Evolutionary conservation across 176 grass and related monocot genomes (phyloP).

Genomic region (Triticum timopheevii): DNA sequence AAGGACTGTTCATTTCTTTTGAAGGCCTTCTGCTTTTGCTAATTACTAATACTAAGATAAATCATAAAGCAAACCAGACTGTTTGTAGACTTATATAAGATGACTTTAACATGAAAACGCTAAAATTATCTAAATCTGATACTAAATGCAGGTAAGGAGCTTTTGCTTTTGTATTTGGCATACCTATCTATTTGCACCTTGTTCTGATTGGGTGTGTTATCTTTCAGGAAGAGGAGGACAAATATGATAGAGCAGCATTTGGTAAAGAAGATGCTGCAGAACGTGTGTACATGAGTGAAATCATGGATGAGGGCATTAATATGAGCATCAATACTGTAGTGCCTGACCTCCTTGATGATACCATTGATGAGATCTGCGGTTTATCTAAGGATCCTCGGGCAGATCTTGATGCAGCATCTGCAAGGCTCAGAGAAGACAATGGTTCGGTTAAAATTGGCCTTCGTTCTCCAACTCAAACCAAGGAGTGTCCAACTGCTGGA

Average conservation of each 20-base stretch:
- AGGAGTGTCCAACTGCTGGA: conserved; percentile 3
- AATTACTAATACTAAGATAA: background rate
- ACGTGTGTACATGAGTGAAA: conserved; percentile 88
- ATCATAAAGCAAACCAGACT: background rate
- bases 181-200: background rate
- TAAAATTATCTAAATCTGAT: background rate
- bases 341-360: conserved; percentile 79
- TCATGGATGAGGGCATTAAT: conserved; percentile 72
- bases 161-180: background rate
- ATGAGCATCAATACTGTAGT: conserved; percentile 80
- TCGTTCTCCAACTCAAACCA: background rate
- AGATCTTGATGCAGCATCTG: conserved; percentile 58
- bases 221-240: conserved; percentile 93
- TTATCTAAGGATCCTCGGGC: conserved; percentile 65
- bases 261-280: conserved; percentile 57
- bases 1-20: background rate
- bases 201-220: conserved; percentile 10
- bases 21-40: background rate
- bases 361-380: conserved; percentile 29
- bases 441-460: conserved; percentile 23
- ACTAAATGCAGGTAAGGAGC: background rate
- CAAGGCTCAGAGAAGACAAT: conserved; percentile 73
- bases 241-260: conserved; percentile 74
- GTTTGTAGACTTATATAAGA: background rate
- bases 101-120: background rate